Percentiles rank a stretch among this genome's conserved stretches.
Evolutionary conservation across 352 stramenopile genomes (phyloP).

Genomic region (Blastocystis sp.): DNA sequence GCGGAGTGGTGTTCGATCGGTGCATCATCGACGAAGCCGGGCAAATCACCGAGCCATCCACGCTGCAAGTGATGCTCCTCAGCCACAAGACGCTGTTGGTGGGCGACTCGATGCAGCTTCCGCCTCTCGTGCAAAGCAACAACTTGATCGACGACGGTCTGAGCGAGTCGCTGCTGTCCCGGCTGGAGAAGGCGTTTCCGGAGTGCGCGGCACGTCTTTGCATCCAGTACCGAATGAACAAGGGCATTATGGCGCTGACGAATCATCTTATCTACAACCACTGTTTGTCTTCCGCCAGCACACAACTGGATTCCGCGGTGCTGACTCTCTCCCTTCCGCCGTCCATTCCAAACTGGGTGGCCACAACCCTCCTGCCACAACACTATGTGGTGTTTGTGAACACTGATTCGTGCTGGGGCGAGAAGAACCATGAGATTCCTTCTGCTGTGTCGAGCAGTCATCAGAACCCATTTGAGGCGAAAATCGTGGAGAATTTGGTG

Average conservation of each 20-base stretch:
- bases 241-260: constrained; percentile 88
- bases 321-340: not conserved
- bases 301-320: constrained; percentile 71
- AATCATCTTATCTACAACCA: constrained; percentile 90
- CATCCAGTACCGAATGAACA: constrained; percentile 97
- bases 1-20: constrained; percentile 86
- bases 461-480: constrained; percentile 16
- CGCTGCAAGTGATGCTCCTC: constrained; percentile 84
- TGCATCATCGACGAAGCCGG: constrained; percentile 96
- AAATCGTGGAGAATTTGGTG: constrained; percentile 25
- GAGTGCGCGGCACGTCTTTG: constrained; percentile 80
- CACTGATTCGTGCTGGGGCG: constrained; percentile 75
- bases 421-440: not conserved
- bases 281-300: constrained; percentile 76
- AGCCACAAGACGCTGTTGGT: constrained; percentile 91
- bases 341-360: constrained; percentile 70
- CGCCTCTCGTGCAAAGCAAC: constrained; percentile 85
- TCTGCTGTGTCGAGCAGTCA: not conserved
- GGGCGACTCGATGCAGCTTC: constrained; percentile 94
- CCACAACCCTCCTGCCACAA: constrained; percentile 70
- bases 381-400: constrained; percentile 80
- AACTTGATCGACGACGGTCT: constrained; percentile 82
- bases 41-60: constrained; percentile 91
- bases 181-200: constrained; percentile 80
- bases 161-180: constrained; percentile 84